A percentile compares a stretch with the other conserved stretches of the same genome.
These are phyloP conservation scores for Setaria viridis DNA, from an alignment of 202 grass and related monocot genomes.

Conservation along the genomic window DNA sequence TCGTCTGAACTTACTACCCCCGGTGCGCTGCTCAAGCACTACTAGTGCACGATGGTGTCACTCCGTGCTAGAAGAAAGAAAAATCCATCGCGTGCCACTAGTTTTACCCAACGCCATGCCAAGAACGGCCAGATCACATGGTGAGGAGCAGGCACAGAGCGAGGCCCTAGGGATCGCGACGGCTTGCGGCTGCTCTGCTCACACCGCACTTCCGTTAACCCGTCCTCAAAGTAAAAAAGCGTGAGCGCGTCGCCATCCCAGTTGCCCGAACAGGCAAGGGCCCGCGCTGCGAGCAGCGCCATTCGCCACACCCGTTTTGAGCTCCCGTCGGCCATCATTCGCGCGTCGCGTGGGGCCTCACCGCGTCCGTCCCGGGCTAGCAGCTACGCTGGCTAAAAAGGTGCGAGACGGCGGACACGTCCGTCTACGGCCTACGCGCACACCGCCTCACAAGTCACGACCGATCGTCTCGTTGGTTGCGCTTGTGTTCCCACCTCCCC, in stretches of 20 bases:
- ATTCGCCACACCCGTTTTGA: conserved; percentile 4
- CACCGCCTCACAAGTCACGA: too few species aligned
- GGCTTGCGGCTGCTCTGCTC: neutral
- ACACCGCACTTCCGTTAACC: neutral
- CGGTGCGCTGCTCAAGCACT: neutral
- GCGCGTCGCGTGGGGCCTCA: neutral
- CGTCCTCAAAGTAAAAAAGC: neutral
- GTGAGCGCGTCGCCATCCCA: neutral
- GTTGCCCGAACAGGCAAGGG: conserved; percentile 14
- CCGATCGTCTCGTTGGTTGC: neutral
- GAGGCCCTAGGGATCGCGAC: neutral
- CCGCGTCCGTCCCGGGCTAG: neutral
- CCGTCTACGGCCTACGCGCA: too few species aligned
- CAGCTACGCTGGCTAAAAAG: neutral
- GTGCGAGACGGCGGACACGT: neutral
- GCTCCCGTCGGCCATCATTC: conserved; percentile 1
- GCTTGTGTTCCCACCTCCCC: neutral
- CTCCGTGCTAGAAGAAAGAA: too few species aligned
- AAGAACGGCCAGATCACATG: neutral
- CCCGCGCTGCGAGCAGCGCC: neutral
- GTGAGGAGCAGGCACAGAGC: neutral
- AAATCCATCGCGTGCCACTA: too few species aligned
- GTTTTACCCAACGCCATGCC: neutral
- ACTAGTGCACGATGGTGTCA: neutral
- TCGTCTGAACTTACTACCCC: neutral